A percentile compares a stretch with the other conserved stretches of the same genome.
phyloP scores from a whole-genome alignment of 768 basidiomycete species.

The Lactarius hatsudake region DNA sequence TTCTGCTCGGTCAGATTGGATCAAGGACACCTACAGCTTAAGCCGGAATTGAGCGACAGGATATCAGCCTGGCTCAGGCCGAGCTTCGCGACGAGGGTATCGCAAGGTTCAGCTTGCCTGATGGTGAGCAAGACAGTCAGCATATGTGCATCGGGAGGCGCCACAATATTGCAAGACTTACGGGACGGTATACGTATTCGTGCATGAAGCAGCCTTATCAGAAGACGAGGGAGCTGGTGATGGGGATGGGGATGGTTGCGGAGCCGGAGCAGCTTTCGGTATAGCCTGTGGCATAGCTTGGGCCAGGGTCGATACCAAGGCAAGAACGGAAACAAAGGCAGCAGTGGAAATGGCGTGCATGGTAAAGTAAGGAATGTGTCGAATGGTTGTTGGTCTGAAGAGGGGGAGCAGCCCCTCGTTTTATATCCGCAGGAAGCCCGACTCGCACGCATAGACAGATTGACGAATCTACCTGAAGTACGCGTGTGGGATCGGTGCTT shows the following conservation, averaged over 20 bases:
- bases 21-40: slow-evolving; percentile 4
- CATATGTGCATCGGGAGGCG: not conserved
- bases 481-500: not conserved
- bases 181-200: not conserved
- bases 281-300: not conserved
- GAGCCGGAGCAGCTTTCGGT: no score
- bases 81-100: not conserved
- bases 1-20: not conserved
- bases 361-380: not conserved
- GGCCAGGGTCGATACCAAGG: not conserved
- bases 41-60: slow-evolving; percentile 4
- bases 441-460: not conserved
- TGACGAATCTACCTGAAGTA: not conserved
- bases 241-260: no score
- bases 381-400: not conserved
- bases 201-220: not conserved
- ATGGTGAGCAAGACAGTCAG: not conserved
- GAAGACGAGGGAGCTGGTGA: no score
- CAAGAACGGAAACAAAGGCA: slow-evolving; percentile 3
- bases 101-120: slow-evolving; percentile 7
- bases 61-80: not conserved
- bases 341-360: slow-evolving; percentile 9
- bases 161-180: not conserved
- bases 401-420: not conserved
- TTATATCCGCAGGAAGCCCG: slow-evolving; percentile 1